Evolutionary conservation across 495 filamentous ascomycete species (phyloP), one percentile per base, ranked within the genome.

Genomic region (Neurospora sp.): DNA sequence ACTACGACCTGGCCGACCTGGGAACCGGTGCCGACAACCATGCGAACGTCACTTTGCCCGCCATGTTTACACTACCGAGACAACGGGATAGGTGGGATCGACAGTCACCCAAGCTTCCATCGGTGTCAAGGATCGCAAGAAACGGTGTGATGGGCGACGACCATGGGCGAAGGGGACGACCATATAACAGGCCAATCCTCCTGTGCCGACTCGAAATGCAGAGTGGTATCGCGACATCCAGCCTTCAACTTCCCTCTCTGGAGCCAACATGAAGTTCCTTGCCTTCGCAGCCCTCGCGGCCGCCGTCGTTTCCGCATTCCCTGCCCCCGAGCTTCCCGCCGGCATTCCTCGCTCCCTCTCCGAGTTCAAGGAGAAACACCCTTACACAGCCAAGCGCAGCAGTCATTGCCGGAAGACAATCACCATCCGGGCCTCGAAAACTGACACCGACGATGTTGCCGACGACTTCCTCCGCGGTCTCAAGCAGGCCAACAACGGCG

Each of bases 371-470:
- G 71, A 71, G 42, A 80, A 77, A 69, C 80, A 81, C 39, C 80
- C 80, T 14, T 78, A 79, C 71, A 39, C 37, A 39, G 62, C n/a
- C 2, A 73, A 73, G 31, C 39, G 71, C 14, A 14, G 66, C 4
- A 62, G 5, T 18, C 27, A 35, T 40, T 46, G 81, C 35, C 85
- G 86, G 20, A 82, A 81, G 38, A 84, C 84, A 5, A 74, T 88
- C 31, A 84, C 82, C 4, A 87, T 90, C 71, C 83, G 86, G 10
- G 71, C 86, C 16, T 90, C 88, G 11, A 80, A 74, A 42, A 85
- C 83, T 72, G 87, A 87, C 69, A 83, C 79, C 0, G 88, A 90
- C 39, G 88, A 90, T 78, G 76, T 90, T 39, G 84, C 87, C 4
- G 77, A 77, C 7, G 86, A 89, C 39, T 88, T 90, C 79, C 80